These are phyloP conservation scores for Xerocomellus amylosporus DNA, from an alignment of 768 basidiomycete species.

Conservation along the genomic window DNA sequence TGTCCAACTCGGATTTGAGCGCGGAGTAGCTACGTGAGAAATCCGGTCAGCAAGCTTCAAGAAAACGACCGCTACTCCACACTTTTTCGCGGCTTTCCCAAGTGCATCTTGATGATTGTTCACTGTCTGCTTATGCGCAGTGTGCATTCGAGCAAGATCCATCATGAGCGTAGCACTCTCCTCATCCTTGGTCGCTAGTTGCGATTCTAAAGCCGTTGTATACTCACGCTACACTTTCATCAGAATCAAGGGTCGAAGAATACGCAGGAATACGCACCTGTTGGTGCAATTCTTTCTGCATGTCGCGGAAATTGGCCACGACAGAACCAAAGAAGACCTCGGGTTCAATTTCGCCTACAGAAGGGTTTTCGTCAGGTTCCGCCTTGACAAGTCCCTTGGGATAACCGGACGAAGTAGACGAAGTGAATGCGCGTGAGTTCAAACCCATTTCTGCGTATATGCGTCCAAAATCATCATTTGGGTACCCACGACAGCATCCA, in stretches of 20 bases:
- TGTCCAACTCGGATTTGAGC: conserved; percentile 31
- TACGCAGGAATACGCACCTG: conserved; percentile 6
- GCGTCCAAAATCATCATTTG: neutral
- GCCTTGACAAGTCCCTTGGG: conserved; percentile 3
- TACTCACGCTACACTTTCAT: conserved; percentile 15
- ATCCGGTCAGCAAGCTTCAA: neutral
- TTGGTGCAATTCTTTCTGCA: conserved; percentile 9
- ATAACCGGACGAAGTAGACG: conserved; percentile 7
- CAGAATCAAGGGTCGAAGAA: neutral
- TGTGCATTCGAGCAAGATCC: conserved; percentile 14
- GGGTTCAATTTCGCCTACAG: neutral
- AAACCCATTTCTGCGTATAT: conserved; percentile 15
- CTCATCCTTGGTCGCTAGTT: conserved; percentile 16
- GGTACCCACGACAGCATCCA: neutral
- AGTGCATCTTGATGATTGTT: conserved; percentile 21
- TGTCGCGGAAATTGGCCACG: neutral
- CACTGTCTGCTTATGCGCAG: conserved; percentile 8
- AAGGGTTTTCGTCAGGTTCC: neutral
- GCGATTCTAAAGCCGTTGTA: conserved; percentile 19
- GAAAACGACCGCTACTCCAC: neutral
- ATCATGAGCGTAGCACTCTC: conserved; percentile 12
- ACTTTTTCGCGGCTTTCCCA: conserved; percentile 20
- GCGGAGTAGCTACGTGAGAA: conserved; percentile 23
- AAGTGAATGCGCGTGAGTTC: neutral
- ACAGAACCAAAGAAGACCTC: conserved; percentile 6